These are phyloP conservation scores for Chaetomiaceae sp. DNA, from an alignment of 2,329 filamentous ascomycete genomes.

Conservation along the genomic window DNA sequence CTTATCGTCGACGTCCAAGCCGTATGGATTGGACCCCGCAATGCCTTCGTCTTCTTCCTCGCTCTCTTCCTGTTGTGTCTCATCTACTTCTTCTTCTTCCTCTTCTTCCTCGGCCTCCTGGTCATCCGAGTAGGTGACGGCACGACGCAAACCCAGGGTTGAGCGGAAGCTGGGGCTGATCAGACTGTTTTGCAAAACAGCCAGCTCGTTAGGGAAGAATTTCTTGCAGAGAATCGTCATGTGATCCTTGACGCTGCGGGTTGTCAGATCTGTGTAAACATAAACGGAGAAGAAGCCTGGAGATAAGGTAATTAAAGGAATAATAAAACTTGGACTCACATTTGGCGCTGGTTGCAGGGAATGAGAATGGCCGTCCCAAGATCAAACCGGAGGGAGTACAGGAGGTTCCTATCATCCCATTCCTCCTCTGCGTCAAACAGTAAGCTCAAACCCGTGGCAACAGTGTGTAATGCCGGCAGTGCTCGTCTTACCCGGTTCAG, in stretches of 20 bases:
- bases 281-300: background rate
- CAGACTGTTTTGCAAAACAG: slow-evolving; percentile 5
- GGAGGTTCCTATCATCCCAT: slow-evolving; percentile 28
- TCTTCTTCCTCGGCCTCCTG: slow-evolving; percentile 3
- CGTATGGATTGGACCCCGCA: background rate
- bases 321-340: slow-evolving; percentile 11
- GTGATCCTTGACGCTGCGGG: slow-evolving; percentile 18
- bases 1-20: background rate
- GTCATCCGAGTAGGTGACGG: background rate
- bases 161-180: background rate
- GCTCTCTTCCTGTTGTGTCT: background rate
- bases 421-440: slow-evolving; percentile 23
- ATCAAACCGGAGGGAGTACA: slow-evolving; percentile 28
- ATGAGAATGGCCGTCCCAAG: slow-evolving; percentile 20
- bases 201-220: slow-evolving; percentile 17
- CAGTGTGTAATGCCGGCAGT: background rate
- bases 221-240: slow-evolving; percentile 21
- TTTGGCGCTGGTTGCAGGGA: slow-evolving; percentile 21
- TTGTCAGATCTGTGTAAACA: background rate
- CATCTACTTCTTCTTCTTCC: slow-evolving; percentile 8
- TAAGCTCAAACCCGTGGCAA: background rate
- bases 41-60: slow-evolving; percentile 6
- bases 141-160: background rate
- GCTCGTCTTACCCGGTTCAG: slow-evolving; percentile 24
- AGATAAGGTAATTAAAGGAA: background rate